Percentiles rank a stretch among this genome's conserved stretches.
These are phyloP conservation scores for Alnus rubra DNA, from an alignment of 306 rosid species.

Conservation along the genomic window DNA sequence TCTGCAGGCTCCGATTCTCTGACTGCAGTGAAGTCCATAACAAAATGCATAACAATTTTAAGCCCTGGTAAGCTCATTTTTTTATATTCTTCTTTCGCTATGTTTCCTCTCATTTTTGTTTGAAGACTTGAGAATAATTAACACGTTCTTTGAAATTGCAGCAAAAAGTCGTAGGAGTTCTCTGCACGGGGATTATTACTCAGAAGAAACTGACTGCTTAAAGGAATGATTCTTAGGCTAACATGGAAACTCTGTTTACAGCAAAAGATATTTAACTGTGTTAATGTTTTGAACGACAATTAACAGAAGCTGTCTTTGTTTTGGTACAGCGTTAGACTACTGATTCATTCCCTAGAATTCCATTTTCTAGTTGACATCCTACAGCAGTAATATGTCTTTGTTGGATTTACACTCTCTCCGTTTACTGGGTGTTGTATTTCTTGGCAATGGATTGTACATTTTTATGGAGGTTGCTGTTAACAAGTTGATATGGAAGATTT, in stretches of 20 bases:
- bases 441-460: slow-evolving; percentile 14
- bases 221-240: slow-evolving; percentile 28
- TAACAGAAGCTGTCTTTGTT: background rate
- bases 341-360: slow-evolving; percentile 8
- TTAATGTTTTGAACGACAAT: slow-evolving; percentile 2
- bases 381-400: background rate
- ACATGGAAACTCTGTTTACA: slow-evolving; percentile 23
- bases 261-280: slow-evolving; percentile 7
- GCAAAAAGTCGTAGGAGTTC: slow-evolving; percentile 38
- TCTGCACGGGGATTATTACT: slow-evolving; percentile 36
- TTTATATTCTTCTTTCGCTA: background rate
- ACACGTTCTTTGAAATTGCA: slow-evolving; percentile 32
- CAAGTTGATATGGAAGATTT: slow-evolving; percentile 2
- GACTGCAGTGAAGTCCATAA: slow-evolving; percentile 53
- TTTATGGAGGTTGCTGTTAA: background rate
- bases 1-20: slow-evolving; percentile 54
- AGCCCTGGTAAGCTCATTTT: slow-evolving; percentile 62
- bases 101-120: background rate
- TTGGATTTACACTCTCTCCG: background rate
- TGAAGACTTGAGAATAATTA: background rate
- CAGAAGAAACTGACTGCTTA: slow-evolving; percentile 24
- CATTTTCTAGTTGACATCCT: background rate
- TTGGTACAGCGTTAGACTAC: background rate
- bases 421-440: background rate
- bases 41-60: slow-evolving; percentile 57